Conservation (phyloP, 208 protist species). For the Crithidia bombi region DNA sequence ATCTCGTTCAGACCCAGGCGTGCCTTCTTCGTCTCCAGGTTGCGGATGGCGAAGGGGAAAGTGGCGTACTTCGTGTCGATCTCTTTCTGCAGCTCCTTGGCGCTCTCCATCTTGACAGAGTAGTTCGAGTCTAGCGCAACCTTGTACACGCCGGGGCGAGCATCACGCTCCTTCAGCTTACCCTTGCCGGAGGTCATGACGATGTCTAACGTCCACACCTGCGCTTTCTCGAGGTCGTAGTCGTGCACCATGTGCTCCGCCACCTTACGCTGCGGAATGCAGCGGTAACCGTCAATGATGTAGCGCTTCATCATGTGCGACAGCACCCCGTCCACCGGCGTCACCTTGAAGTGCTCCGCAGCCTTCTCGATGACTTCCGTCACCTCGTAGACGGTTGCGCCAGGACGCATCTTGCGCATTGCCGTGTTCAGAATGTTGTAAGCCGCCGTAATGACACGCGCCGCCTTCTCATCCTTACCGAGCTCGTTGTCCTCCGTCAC, state of each 20-base stretch:
- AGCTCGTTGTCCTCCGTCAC: slow-evolving; percentile 86
- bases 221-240: slow-evolving; percentile 90
- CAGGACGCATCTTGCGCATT: slow-evolving; percentile 89
- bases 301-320: slow-evolving; percentile 98
- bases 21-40: slow-evolving; percentile 94
- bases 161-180: slow-evolving; percentile 91
- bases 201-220: slow-evolving; percentile 94
- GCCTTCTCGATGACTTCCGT: slow-evolving; percentile 96
- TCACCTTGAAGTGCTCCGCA: slow-evolving; percentile 93
- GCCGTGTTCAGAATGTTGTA: slow-evolving; percentile 95
- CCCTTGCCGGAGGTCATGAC: slow-evolving; percentile 89
- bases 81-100: slow-evolving; percentile 94
- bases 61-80: slow-evolving; percentile 94
- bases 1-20: slow-evolving; percentile 96
- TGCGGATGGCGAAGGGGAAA: slow-evolving; percentile 96
- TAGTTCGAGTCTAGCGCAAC: slow-evolving; percentile 95
- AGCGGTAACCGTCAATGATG: slow-evolving; percentile 97
- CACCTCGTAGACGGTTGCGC: slow-evolving; percentile 89
- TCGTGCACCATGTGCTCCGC: slow-evolving; percentile 95
- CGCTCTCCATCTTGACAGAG: slow-evolving; percentile 97
- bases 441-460: slow-evolving; percentile 95
- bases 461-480: slow-evolving; percentile 84
- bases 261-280: slow-evolving; percentile 91
- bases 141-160: slow-evolving; percentile 95
- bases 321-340: slow-evolving; percentile 96